phyloP scores from a whole-genome alignment of 257 asterid species.

The Ballota nigra region DNA sequence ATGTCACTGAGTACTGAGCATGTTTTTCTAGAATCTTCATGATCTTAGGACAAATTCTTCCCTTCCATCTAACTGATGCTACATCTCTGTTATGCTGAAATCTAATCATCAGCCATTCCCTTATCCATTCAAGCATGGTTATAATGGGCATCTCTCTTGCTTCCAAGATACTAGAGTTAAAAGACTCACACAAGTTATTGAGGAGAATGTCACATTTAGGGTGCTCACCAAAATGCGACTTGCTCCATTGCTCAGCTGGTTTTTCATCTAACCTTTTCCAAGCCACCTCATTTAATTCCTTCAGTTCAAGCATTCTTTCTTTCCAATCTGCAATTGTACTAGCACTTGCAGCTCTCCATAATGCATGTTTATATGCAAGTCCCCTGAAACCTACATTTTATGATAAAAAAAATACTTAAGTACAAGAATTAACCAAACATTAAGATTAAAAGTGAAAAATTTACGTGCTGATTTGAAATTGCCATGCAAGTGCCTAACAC shows the following conservation, averaged over 20 bases:
- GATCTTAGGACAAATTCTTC: not conserved
- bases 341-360: not conserved
- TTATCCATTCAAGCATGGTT: not conserved
- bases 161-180: not conserved
- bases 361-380: too few relatives aligned
- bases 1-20: not conserved
- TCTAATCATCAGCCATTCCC: not conserved
- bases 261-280: too few relatives aligned
- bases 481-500: not conserved
- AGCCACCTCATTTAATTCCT: too few relatives aligned
- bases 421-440: not conserved
- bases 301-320: too few relatives aligned
- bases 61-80: not conserved
- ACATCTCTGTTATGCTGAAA: not conserved
- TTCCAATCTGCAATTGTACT: not conserved
- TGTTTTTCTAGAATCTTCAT: not conserved
- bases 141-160: not conserved
- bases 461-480: not conserved
- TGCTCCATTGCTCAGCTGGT: too few relatives aligned
- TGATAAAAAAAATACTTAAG: not conserved
- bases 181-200: too few relatives aligned
- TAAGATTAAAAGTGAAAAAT: too few relatives aligned
- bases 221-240: too few relatives aligned
- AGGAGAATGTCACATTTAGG: too few relatives aligned
- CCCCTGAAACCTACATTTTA: not conserved